phyloP scores from a whole-genome alignment of 331 rosid species.

The Malus hybrid region DNA sequence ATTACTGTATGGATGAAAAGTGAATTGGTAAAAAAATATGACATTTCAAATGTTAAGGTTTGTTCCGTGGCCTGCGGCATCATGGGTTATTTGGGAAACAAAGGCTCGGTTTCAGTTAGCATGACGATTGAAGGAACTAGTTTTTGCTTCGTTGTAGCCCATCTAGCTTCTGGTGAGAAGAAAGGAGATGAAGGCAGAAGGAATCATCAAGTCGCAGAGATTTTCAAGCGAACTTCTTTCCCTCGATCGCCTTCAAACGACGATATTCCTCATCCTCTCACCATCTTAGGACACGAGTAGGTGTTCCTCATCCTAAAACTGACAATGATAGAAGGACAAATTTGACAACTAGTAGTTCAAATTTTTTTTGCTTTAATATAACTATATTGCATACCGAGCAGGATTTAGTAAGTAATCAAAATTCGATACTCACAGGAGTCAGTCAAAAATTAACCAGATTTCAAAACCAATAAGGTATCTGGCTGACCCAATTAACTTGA shows the following conservation, averaged over 20 bases:
- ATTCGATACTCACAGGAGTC: neutral
- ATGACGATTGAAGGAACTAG: constrained; percentile 90
- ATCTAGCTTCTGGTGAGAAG: constrained; percentile 91
- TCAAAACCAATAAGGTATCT: neutral
- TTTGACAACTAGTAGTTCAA: neutral
- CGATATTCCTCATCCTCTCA: constrained; percentile 43
- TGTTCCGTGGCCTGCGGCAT: constrained; percentile 90
- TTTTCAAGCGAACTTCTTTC: constrained; percentile 67
- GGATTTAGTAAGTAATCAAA: neutral
- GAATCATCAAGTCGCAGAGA: constrained; percentile 69
- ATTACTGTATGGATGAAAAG: constrained; percentile 71
- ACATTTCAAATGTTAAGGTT: constrained; percentile 72
- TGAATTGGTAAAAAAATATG: constrained; percentile 42
- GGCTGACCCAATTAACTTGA: neutral
- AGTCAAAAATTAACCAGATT: neutral
- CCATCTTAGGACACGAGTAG: constrained; percentile 88
- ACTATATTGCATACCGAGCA: neutral
- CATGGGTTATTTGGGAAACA: constrained; percentile 92
- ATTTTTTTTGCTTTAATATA: neutral
- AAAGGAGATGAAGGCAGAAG: constrained; percentile 76
- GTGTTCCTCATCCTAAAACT: constrained; percentile 14
- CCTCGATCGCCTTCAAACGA: constrained; percentile 33
- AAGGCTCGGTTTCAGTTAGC: constrained; percentile 84
- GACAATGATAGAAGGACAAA: neutral
- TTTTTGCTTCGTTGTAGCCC: constrained; percentile 81